Evolutionary conservation across 306 rosid genomes (phyloP), one percentile per base, ranked within the genome.

Genomic region (Castanopsis chinensis): DNA sequence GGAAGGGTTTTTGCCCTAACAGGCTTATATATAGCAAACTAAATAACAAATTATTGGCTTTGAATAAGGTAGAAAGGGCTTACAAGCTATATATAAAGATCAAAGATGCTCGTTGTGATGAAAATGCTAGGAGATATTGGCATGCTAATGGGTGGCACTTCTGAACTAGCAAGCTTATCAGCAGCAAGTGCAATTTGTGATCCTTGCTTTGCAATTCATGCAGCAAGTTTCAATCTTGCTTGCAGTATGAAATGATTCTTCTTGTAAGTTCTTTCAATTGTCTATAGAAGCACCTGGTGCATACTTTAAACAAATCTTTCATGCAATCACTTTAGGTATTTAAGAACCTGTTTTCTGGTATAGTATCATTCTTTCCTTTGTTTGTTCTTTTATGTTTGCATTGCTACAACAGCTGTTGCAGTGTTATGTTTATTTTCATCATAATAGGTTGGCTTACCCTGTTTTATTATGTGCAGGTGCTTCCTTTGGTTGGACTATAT

Each of bases 131-230:
- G 78, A 90, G 85, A 73, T 83, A 76, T 83, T 91, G 97, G 99
- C 95, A 90, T 56, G 63, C 91, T 55, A 94, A 77, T 28, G 99
- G 99, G 35, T 94, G 97, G 99, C 99, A 94, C 80, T 92, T 90
- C 54, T 94, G 91, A 91, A 80, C 6, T 65, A 70, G 68, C 61
- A 41, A 64, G 78, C 64, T 70, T 69, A n/a, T 17, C 5, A 8
- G 13, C 45, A 60, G 61, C 63, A 55, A n/a, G 21, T 51, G 28
- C 72, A 19, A 3, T 67, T 35, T 14, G 19, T 15, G 4, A 35
- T 8, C 52, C 51, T 20, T 35, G 72, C 14, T 19, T 33, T 35
- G 15, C 49, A 3, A 32, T 67, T 67, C 72, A 1, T 35, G 25
- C 17, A 18, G 72, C 72, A 4, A 12, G 27, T 35, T 67, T 49